phyloP scores from a whole-genome alignment of 345 rosid genomes.

The Carallia brachiata region DNA sequence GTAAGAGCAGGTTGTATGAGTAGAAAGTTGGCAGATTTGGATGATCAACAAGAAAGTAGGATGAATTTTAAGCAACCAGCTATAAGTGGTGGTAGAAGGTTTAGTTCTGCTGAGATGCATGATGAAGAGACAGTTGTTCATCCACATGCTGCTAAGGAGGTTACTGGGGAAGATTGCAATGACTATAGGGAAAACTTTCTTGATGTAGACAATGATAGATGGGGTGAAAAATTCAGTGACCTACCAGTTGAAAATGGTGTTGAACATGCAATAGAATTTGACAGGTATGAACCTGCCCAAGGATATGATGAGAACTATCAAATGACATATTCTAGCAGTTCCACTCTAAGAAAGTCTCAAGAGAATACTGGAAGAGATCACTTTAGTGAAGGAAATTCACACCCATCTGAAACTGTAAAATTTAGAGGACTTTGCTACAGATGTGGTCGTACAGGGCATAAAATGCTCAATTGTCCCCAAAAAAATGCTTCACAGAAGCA shows the following conservation, averaged over 20 bases:
- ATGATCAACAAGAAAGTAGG: slow-evolving; percentile 16
- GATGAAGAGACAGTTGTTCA: slow-evolving; percentile 12
- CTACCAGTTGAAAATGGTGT: slow-evolving; percentile 19
- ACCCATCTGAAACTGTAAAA: slow-evolving; percentile 14
- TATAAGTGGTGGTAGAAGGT: slow-evolving; percentile 11
- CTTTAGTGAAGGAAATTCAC: slow-evolving; percentile 19
- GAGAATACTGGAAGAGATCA: slow-evolving; percentile 5
- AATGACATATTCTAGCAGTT: slow-evolving; percentile 21
- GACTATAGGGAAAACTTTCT: slow-evolving; percentile 23
- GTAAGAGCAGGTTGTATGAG: slow-evolving; percentile 11
- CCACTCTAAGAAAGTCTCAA: slow-evolving; percentile 20
- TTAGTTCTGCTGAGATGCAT: slow-evolving; percentile 23
- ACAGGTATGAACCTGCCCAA: slow-evolving; percentile 27
- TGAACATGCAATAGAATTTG: slow-evolving; percentile 25
- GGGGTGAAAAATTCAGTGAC: slow-evolving; percentile 33
- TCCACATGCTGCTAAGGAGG: slow-evolving; percentile 10
- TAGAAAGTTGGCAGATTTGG: slow-evolving; percentile 18
- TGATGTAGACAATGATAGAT: slow-evolving; percentile 37
- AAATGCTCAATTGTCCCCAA: slow-evolving; percentile 31
- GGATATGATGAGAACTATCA: slow-evolving; percentile 18
- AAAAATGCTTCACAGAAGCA: slow-evolving; percentile 22
- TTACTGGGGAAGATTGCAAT: slow-evolving; percentile 18
- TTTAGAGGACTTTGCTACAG: slow-evolving; percentile 24
- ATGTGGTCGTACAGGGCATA: slow-evolving; percentile 40
- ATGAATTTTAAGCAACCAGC: slow-evolving; percentile 15